phyloP scores from a whole-genome alignment of 1,139 yeast species.

The Zygoascus sp. region DNA sequence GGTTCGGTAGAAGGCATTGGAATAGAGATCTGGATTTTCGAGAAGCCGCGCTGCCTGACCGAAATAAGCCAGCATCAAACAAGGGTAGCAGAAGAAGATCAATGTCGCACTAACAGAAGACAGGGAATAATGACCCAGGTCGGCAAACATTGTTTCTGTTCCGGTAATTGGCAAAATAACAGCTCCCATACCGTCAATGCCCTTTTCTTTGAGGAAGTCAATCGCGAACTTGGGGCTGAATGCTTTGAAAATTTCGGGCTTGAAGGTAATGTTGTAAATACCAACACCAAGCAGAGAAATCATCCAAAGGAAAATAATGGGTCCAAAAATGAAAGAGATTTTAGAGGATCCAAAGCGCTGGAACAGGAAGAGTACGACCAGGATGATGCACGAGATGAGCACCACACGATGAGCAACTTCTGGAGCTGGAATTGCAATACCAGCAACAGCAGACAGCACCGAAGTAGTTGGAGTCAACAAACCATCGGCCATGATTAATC shows the following conservation, averaged over 20 bases:
- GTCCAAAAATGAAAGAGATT: slow-evolving; percentile 43
- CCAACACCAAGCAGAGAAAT: slow-evolving; percentile 45
- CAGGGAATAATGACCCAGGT: slow-evolving; percentile 53
- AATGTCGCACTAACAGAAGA: slow-evolving; percentile 48
- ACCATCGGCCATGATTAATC: slow-evolving; percentile 53
- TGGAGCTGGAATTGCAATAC: slow-evolving; percentile 43
- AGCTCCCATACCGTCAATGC: slow-evolving; percentile 45
- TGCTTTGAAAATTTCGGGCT: slow-evolving; percentile 46
- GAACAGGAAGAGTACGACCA: slow-evolving; percentile 42
- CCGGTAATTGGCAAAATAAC: slow-evolving; percentile 57
- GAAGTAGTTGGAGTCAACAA: slow-evolving; percentile 60
- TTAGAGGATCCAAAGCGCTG: slow-evolving; percentile 45
- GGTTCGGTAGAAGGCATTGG: slow-evolving; percentile 50
- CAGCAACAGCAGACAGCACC: slow-evolving; percentile 45
- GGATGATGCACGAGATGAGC: slow-evolving; percentile 45
- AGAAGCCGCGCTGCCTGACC: slow-evolving; percentile 55
- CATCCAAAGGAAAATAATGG: slow-evolving; percentile 51
- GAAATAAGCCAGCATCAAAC: slow-evolving; percentile 47
- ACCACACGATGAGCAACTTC: slow-evolving; percentile 38
- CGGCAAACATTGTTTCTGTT: slow-evolving; percentile 61
- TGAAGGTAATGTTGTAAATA: slow-evolving; percentile 41
- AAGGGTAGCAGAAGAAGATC: slow-evolving; percentile 47
- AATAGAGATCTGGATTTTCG: slow-evolving; percentile 41
- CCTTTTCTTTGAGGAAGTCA: slow-evolving; percentile 36
- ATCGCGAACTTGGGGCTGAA: slow-evolving; percentile 52